Percentiles rank a stretch among this genome's conserved stretches.
Evolutionary conservation across 768 basidiomycete genomes (phyloP).

Genomic region (Suillus subaureus): DNA sequence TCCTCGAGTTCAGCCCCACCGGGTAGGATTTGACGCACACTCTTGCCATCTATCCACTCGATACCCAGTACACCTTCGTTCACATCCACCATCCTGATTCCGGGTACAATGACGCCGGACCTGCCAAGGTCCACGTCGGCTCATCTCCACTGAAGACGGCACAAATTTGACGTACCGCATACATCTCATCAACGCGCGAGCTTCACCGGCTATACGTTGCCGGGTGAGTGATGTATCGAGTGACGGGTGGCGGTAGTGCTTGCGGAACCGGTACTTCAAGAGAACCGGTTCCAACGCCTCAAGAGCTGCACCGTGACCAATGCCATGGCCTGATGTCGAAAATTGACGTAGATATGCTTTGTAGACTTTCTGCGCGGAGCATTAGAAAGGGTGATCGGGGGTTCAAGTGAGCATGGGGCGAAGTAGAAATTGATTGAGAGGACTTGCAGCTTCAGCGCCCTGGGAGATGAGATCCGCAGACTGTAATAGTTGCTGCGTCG

Average conservation of each 20-base stretch:
- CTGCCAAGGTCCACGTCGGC: constrained; percentile 29
- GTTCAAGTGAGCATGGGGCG: constrained; percentile 20
- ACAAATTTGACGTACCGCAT: constrained; percentile 50
- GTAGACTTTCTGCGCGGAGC: constrained; percentile 65
- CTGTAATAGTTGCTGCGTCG: constrained; percentile 24
- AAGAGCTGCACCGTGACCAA: constrained; percentile 19
- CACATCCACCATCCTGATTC: constrained; percentile 84
- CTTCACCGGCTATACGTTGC: constrained; percentile 81
- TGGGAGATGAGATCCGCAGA: constrained; percentile 60
- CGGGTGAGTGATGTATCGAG: constrained; percentile 80
- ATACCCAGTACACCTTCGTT: constrained; percentile 81
- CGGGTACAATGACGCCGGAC: constrained; percentile 86
- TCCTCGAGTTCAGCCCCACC: constrained; percentile 64
- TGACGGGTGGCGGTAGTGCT: constrained; percentile 83
- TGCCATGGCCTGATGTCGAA: constrained; percentile 7
- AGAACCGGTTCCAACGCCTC: constrained; percentile 44
- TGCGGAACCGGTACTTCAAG: constrained; percentile 91
- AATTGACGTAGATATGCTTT: constrained; percentile 46
- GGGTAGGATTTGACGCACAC: constrained; percentile 78
- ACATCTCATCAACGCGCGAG: constrained; percentile 83
- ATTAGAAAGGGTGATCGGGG: constrained; percentile 29
- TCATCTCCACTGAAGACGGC: neutral
- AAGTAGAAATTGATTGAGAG: constrained; percentile 18
- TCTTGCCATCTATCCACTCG: constrained; percentile 89
- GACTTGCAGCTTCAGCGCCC: constrained; percentile 87